phyloP scores from a whole-genome alignment of 441 rosid species.

The Jatropha multifida region DNA sequence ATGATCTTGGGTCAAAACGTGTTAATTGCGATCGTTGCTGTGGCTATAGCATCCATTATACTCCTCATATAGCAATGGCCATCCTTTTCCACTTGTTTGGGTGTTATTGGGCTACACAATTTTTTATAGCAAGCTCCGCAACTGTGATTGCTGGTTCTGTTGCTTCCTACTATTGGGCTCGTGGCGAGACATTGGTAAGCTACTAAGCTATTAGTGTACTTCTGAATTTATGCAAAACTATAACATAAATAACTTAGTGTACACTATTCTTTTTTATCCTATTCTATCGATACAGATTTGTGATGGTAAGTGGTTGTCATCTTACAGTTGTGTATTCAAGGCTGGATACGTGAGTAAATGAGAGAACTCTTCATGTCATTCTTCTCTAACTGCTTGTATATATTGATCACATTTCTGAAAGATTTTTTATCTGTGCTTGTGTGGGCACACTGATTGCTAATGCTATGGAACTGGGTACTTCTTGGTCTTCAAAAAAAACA shows the following conservation, averaged over 20 bases:
- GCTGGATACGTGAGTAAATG: too few species aligned
- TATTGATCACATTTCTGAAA: not conserved
- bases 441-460: too few species aligned
- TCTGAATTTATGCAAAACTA: not conserved
- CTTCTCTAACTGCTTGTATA: not conserved
- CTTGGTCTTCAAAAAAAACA: not conserved
- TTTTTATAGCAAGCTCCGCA: conserved; percentile 76
- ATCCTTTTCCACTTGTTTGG: conserved; percentile 94
- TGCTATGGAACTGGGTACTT: not conserved
- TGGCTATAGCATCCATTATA: conserved; percentile 80
- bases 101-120: conserved; percentile 96
- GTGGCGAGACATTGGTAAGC: conserved; percentile 83
- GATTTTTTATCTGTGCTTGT: not conserved
- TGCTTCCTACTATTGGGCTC: conserved; percentile 96
- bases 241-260: not conserved
- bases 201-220: not conserved
- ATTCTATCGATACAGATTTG: too few species aligned
- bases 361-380: too few species aligned
- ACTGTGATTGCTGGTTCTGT: conserved; percentile 95
- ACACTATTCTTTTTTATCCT: too few species aligned
- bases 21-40: conserved; percentile 93
- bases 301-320: too few species aligned
- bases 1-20: conserved; percentile 68
- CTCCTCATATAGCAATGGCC: conserved; percentile 88
- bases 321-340: too few species aligned